Base-by-base conservation (phyloP, 805 yeast genomes). In the Candida sithepensis region DNA sequence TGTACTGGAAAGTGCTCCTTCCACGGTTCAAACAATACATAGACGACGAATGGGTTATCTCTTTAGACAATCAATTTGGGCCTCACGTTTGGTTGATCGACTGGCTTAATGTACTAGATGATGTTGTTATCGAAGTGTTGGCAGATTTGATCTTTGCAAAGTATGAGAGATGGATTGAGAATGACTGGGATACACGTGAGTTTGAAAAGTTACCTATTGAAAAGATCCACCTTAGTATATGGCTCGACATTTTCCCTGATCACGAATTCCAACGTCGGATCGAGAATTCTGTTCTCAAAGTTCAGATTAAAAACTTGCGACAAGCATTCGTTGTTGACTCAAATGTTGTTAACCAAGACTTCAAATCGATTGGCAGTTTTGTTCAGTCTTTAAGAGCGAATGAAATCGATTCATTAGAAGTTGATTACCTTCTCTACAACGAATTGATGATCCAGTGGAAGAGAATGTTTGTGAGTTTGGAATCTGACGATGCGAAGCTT, bases 281-380 rank as follows among this genome's bases (percentile, higher is more conserved):
- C 4, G 54, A 50, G 14, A 40, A 48, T 21, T 68, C 74, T 3
- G 69, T 86, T 0, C 79, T 83, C 53, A 75, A 70, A 50, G 86
- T 83, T 43, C 83, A 83, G 24, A 76, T 88, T 0, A 74, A 70
- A 43, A 16, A 37, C 36, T 46, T 52, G 26, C 22, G 55, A 23
- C 24, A 36, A 24, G 24, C 1, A 12, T 19, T 21, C 18, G 3
- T 19, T 6, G 12, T 28, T 41, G 16, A 19, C 19, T 32, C 37
- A 18, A 16, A 10, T 5, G 26, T 34, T 30, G 40, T 14, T 16
- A 30, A 38, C n/a, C 16, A 28, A 13, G 38, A 41, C 4, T 44
- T 37, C 30, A 28, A 24, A 4, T 16, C 30, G 1, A 34, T 50
- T 34, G 22, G 46, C 20, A 10, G 20, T 2, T 57, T 56, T 33